These are phyloP conservation scores for Boletus edulis DNA, from an alignment of 768 basidiomycete species.

Conservation along the genomic window DNA sequence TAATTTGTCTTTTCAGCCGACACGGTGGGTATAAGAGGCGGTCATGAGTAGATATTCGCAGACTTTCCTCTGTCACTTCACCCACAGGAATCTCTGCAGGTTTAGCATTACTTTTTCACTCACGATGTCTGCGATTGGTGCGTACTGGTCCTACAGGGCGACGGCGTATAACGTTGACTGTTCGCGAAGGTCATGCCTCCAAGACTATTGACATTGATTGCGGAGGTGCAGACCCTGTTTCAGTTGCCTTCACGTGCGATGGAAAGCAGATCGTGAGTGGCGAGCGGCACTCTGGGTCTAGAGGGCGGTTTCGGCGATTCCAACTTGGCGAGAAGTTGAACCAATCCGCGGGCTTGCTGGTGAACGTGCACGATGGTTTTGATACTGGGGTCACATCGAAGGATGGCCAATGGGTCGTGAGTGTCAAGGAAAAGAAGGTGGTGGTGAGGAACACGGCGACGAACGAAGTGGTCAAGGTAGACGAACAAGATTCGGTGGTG, in stretches of 20 bases:
- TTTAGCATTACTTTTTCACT: not conserved
- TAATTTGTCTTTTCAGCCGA: too few relatives aligned
- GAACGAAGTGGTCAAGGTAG: not conserved
- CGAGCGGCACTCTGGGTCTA: not conserved
- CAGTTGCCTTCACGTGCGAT: conserved; percentile 1
- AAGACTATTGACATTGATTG: conserved; percentile 8
- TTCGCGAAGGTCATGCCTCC: not conserved
- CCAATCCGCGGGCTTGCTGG: not conserved
- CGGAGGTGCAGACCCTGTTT: not conserved
- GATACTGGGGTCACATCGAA: not conserved
- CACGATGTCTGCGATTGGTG: not conserved
- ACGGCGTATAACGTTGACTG: not conserved
- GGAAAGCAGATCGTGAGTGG: conserved; percentile 5
- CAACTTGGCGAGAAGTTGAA: not conserved
- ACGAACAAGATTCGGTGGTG: not conserved
- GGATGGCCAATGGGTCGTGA: conserved; percentile 9
- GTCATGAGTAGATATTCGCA: too few relatives aligned
- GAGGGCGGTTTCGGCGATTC: conserved; percentile 3
- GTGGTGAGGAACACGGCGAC: conserved; percentile 2
- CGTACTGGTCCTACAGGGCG: not conserved
- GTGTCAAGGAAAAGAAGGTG: not conserved
- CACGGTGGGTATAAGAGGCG: not conserved
- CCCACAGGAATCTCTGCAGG: not conserved
- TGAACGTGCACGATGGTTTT: not conserved
- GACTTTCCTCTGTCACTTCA: not conserved